phyloP scores from a whole-genome alignment of 2,329 filamentous ascomycete species.

The Nannizzia gypsea region DNA sequence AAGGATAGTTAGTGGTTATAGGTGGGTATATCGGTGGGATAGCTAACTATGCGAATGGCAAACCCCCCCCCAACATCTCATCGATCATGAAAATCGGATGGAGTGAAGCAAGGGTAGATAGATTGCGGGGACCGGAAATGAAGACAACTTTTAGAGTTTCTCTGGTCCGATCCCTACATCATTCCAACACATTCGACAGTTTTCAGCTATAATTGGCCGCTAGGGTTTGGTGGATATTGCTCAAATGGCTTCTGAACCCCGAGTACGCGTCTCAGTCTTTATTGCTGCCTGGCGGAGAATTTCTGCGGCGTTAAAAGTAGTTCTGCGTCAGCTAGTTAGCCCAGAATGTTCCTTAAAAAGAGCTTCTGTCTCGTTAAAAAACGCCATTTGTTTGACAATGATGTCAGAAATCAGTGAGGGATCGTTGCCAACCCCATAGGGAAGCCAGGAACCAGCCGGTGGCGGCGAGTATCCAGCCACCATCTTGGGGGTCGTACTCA shows the following conservation, averaged over 20 bases:
- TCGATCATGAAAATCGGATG: too few species aligned
- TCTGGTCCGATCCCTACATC: background rate
- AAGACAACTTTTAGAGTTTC: background rate
- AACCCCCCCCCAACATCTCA: too few species aligned
- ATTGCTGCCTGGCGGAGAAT: background rate
- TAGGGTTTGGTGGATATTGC: background rate
- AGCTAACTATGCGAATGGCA: too few species aligned
- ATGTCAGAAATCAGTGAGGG: background rate
- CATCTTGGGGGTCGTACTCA: background rate
- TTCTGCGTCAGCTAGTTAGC: background rate
- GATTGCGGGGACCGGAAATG: too few species aligned
- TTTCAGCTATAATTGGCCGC: background rate
- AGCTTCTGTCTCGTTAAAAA: background rate
- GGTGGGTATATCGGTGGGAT: too few species aligned
- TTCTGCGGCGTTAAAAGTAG: background rate
- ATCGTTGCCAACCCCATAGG: constrained; percentile 1
- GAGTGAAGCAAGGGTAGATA: too few species aligned
- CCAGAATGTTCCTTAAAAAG: background rate
- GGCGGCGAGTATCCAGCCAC: background rate
- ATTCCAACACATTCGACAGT: background rate
- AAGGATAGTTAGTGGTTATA: too few species aligned
- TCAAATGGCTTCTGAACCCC: background rate
- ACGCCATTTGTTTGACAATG: background rate
- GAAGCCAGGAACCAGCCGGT: constrained; percentile 4
- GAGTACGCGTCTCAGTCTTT: background rate